Conservation (phyloP, 2,329 filamentous ascomycete genomes). For the Gliomastix tumulicola region DNA sequence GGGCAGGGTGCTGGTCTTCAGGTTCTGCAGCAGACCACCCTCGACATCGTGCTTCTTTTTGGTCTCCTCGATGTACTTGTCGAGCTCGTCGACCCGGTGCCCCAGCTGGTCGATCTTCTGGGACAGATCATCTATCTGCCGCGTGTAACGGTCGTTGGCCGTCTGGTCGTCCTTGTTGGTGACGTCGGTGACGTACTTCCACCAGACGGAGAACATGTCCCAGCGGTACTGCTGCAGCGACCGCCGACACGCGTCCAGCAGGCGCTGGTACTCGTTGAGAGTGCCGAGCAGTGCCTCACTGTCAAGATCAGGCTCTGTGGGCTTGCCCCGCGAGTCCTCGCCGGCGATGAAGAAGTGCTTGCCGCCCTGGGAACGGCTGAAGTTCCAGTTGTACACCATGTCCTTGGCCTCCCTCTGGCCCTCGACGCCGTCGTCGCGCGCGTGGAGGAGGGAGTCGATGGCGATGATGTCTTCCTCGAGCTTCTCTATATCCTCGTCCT, state of each 20-base stretch:
- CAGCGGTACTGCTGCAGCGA: slow-evolving; percentile 18
- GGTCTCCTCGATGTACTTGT: neutral
- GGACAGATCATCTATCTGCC: slow-evolving; percentile 1
- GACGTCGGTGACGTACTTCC: slow-evolving; percentile 23
- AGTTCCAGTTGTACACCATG: slow-evolving; percentile 20
- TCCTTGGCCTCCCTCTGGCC: slow-evolving; percentile 19
- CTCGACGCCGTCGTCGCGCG: slow-evolving; percentile 22
- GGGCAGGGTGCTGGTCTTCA: too few relatives aligned
- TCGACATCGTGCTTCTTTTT: too few relatives aligned
- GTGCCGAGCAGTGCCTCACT: slow-evolving; percentile 6
- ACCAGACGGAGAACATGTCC: slow-evolving; percentile 34
- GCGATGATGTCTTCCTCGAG: slow-evolving; percentile 18
- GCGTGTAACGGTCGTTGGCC: neutral
- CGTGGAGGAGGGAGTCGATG: slow-evolving; percentile 16
- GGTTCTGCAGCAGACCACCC: too few relatives aligned
- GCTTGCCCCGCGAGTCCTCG: slow-evolving; percentile 1
- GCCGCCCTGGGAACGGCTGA: slow-evolving; percentile 15
- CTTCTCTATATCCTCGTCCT: slow-evolving; percentile 4
- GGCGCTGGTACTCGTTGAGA: slow-evolving; percentile 13
- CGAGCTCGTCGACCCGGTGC: neutral
- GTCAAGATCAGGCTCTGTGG: neutral
- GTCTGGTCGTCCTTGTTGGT: slow-evolving; percentile 7
- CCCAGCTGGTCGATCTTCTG: slow-evolving; percentile 1
- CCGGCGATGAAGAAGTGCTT: slow-evolving; percentile 13
- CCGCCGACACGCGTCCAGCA: slow-evolving; percentile 12